Evolutionary conservation across 148 eudicot genomes (phyloP).

Genomic region (Polygonum aviculare): DNA sequence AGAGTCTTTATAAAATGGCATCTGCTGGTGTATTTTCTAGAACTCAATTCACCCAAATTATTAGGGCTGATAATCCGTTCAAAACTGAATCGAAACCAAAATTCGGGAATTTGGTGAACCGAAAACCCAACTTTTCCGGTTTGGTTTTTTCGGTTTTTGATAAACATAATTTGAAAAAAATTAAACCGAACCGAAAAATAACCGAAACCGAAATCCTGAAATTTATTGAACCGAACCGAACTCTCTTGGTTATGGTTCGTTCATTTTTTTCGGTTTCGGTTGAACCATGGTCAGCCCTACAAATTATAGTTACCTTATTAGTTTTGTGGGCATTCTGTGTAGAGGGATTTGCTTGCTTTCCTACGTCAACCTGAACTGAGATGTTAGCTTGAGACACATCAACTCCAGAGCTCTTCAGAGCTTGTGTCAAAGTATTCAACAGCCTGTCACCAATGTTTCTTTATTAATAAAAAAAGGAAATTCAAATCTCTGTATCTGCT

Average conservation of each 20-base stretch:
- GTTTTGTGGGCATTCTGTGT: conserved; percentile 22
- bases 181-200: no score
- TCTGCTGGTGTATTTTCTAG: neutral
- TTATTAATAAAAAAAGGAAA: neutral
- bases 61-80: neutral
- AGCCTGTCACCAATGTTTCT: conserved; percentile 34
- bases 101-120: no score
- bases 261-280: no score
- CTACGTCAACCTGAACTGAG: conserved; percentile 85
- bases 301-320: conserved; percentile 35
- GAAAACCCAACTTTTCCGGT: no score
- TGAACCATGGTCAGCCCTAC: no score
- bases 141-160: no score
- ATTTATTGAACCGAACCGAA: no score
- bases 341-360: conserved; percentile 47
- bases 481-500: neutral
- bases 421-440: conserved; percentile 62
- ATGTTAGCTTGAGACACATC: conserved; percentile 86
- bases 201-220: no score
- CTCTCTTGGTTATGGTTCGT: no score
- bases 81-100: no score
- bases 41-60: neutral
- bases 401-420: conserved; percentile 79
- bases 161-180: no score
- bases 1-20: neutral